Evolutionary conservation across 192 early-diverging fungal genomes (phyloP).

Genomic region (Thamnidium elegans): DNA sequence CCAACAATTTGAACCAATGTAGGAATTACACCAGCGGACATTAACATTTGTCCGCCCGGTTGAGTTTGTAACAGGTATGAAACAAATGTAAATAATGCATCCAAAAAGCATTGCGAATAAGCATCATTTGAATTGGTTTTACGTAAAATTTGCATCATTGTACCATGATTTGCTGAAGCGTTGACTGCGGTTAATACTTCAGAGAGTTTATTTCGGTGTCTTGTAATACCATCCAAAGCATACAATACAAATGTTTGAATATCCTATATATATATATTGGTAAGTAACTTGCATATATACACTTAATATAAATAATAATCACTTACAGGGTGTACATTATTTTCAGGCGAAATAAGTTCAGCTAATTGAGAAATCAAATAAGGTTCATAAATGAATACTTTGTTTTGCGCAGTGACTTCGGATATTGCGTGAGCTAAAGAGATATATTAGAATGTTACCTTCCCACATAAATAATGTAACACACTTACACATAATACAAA

Average conservation of each 20-base stretch:
- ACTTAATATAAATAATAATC: not conserved
- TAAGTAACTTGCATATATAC: not conserved
- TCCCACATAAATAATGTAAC: not conserved
- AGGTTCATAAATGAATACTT: slow-evolving; percentile 86
- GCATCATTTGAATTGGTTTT: slow-evolving; percentile 51
- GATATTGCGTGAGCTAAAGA: slow-evolving; percentile 54
- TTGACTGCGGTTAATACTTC: slow-evolving; percentile 87
- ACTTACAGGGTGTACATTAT: slow-evolving; percentile 60
- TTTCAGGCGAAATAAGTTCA: slow-evolving; percentile 71
- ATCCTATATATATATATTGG: slow-evolving; percentile 36
- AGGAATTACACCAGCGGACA: slow-evolving; percentile 87
- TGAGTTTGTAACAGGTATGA: slow-evolving; percentile 75
- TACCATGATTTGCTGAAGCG: slow-evolving; percentile 91
- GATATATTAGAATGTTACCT: not conserved
- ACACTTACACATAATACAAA: slow-evolving; percentile 69
- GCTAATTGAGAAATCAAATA: slow-evolving; percentile 78
- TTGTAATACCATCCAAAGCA: slow-evolving; percentile 81
- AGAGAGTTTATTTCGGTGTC: slow-evolving; percentile 68
- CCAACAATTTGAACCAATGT: slow-evolving; percentile 69
- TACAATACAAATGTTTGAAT: slow-evolving; percentile 80
- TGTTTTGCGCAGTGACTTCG: slow-evolving; percentile 62
- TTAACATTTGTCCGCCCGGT: slow-evolving; percentile 84
- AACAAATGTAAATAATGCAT: slow-evolving; percentile 78
- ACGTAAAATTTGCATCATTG: slow-evolving; percentile 78
- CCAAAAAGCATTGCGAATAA: slow-evolving; percentile 72